Base-by-base conservation (phyloP, 352 stramenopile genomes). In the Globisporangium emineosum region DNA sequence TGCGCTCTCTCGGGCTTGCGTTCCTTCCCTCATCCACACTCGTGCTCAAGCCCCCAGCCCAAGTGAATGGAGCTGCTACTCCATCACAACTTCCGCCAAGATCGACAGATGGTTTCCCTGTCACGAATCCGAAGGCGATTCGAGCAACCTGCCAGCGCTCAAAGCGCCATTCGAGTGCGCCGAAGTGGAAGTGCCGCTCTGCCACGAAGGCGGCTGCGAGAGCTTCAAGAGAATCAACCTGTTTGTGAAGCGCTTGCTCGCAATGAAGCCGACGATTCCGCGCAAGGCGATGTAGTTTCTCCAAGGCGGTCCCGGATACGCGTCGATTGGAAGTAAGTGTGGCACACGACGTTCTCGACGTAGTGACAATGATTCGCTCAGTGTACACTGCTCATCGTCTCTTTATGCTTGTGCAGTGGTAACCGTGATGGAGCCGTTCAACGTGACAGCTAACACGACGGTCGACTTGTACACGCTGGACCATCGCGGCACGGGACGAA, bases 71-170 rank as follows among this genome's bases (percentile, higher is more conserved):
- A n/a, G n/a, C n/a, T n/a, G n/a, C n/a, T n/a, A n/a, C n/a, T n/a
- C n/a, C n/a, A n/a, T n/a, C n/a, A n/a, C n/a, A n/a, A n/a, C 33
- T 40, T 10, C 33, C 15, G 33, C 33, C 33, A 40, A 40, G 9
- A 40, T 87, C 55, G 87, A 90, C 53, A 78, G 81, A 27, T 90
- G 81, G 81, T 89, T 75, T 40, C 70, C 70, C 51, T 90, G 81
- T 65, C 43, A 63, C 35, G 27, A 55, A 0, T 64, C 43, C 29
- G 6, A 25, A 5, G 61, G 37, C 29, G 3, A 32, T 29, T 3
- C 29, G 15, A 8, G 15, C 33, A 40, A 8, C 42, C 19, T 50
- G 42, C 19, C 42, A 50, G 5, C 19, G 8, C 42, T 42, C 52
- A 21, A 15, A 5, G 6, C 27, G 7, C 23, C 35, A 5, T 37